phyloP scores from a whole-genome alignment of 2,329 filamentous ascomycete genomes.

The Apiospora aurea region DNA sequence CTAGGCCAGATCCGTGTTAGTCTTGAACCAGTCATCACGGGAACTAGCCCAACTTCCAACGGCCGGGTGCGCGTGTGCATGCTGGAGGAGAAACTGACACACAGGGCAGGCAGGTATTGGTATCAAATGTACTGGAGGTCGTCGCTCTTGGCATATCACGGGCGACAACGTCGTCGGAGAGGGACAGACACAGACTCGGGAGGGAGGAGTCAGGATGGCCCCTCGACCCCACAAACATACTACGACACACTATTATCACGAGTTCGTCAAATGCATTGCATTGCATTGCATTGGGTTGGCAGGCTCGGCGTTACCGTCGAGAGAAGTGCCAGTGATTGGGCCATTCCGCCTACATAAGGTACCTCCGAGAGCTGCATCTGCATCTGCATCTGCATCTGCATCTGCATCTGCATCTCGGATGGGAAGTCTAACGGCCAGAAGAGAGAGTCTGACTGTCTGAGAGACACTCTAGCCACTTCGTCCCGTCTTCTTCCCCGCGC shows the following conservation, averaged over 20 bases:
- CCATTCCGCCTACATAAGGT: background rate
- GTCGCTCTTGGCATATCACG: background rate
- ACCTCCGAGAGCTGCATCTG: constrained; percentile 4
- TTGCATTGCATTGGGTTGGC: constrained; percentile 12
- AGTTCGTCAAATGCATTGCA: constrained; percentile 11
- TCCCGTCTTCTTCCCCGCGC: background rate
- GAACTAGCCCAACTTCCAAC: constrained; percentile 17
- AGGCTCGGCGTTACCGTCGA: constrained; percentile 4
- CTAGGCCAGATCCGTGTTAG: constrained; percentile 18
- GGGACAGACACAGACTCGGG: background rate
- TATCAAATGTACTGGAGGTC: background rate
- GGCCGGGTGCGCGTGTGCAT: background rate
- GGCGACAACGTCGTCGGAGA: background rate
- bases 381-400: background rate
- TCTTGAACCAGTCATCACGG: constrained; percentile 1
- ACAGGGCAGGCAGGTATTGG: too few relatives aligned
- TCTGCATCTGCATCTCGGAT: background rate
- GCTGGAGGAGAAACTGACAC: background rate
- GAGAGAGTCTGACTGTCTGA: background rate
- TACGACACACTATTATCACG: constrained; percentile 16
- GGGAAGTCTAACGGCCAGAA: background rate
- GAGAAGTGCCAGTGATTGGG: background rate
- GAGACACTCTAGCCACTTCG: background rate
- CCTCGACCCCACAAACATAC: constrained; percentile 9
- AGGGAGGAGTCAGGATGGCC: background rate